These are phyloP conservation scores for Diddensiella caesifluorescens DNA, from an alignment of 805 yeast genomes.

Conservation along the genomic window DNA sequence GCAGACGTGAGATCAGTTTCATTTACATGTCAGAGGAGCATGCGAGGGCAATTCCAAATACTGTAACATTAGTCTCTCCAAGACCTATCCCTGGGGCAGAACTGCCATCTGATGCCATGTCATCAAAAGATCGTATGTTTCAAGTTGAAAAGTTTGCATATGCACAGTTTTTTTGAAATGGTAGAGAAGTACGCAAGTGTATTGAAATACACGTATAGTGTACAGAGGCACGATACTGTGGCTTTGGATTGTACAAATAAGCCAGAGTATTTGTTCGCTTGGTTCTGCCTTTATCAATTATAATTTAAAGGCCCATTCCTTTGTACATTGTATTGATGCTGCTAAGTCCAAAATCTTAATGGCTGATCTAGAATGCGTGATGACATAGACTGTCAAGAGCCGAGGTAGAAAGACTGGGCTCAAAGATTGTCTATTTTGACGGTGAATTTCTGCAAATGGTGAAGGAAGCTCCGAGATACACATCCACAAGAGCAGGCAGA, in stretches of 20 bases:
- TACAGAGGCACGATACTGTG: conserved; percentile 61
- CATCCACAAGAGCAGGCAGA: conserved; percentile 50
- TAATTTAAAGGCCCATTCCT: conserved; percentile 65
- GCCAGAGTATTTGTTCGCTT: conserved; percentile 70
- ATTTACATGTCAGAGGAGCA: conserved; percentile 66
- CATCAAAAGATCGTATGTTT: conserved; percentile 47
- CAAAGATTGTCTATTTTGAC: conserved; percentile 34
- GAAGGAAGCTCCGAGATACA: conserved; percentile 40
- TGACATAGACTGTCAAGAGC: conserved; percentile 30
- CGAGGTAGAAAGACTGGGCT: conserved; percentile 15
- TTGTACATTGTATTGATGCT: conserved; percentile 72
- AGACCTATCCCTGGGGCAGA: conserved; percentile 31
- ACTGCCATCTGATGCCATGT: too few species aligned
- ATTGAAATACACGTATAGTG: conserved; percentile 56
- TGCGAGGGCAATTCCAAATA: conserved; percentile 45
- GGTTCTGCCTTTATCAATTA: conserved; percentile 88
- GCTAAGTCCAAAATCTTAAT: conserved; percentile 62
- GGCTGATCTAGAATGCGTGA: conserved; percentile 63
- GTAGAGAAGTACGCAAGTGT: conserved; percentile 62
- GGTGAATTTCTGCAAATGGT: conserved; percentile 39
- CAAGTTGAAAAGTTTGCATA: conserved; percentile 61
- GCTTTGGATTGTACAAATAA: conserved; percentile 76
- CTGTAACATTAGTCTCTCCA: conserved; percentile 57
- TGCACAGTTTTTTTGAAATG: conserved; percentile 57
- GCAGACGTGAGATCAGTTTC: conserved; percentile 41